Conservation (phyloP, 257 asterid species). For the Catharanthus roseus region DNA sequence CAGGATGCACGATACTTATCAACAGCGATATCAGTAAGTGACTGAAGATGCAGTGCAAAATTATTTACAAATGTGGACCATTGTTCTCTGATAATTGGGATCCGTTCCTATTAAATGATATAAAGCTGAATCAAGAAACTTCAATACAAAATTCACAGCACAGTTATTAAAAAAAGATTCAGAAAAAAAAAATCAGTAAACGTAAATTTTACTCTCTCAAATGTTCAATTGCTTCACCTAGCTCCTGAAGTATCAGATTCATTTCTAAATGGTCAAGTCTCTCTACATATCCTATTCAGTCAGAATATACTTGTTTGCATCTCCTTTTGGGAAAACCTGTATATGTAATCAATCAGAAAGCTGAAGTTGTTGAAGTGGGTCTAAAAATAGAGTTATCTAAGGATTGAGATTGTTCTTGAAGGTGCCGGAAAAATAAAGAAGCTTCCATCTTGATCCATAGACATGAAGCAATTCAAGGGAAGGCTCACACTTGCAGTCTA, state of each 20-base stretch:
- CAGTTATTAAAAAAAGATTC: too few relatives aligned
- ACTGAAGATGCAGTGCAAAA: slow-evolving; percentile 20
- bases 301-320: too few relatives aligned
- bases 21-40: slow-evolving; percentile 22
- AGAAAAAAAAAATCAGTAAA: too few relatives aligned
- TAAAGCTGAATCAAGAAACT: slow-evolving; percentile 5
- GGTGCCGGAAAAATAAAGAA: too few relatives aligned
- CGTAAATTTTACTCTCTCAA: not conserved
- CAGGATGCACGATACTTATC: slow-evolving; percentile 27
- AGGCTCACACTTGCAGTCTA: not conserved
- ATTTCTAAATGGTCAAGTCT: not conserved
- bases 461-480: not conserved
- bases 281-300: not conserved
- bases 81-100: slow-evolving; percentile 31
- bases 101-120: slow-evolving; percentile 29
- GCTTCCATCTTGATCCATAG: too few relatives aligned
- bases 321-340: not conserved
- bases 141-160: not conserved
- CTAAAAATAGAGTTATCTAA: too few relatives aligned
- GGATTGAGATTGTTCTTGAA: too few relatives aligned
- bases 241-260: not conserved
- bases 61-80: slow-evolving; percentile 16
- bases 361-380: too few relatives aligned
- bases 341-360: too few relatives aligned
- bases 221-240: not conserved